A percentile compares a stretch with the other conserved stretches of the same genome.
These are phyloP conservation scores for Mycena albidolilacea DNA, from an alignment of 768 basidiomycete species.

Conservation along the genomic window DNA sequence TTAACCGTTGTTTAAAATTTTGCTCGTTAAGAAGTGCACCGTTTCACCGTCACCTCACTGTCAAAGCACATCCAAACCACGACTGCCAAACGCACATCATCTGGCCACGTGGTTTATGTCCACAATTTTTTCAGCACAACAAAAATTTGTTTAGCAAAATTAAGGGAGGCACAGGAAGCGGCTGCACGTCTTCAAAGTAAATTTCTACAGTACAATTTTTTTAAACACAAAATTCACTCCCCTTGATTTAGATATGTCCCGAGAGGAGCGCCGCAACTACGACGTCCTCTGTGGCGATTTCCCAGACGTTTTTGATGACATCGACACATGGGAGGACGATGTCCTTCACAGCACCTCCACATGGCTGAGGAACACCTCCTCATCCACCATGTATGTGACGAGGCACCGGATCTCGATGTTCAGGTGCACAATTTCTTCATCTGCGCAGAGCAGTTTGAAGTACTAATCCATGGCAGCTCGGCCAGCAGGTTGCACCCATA, in stretches of 20 bases:
- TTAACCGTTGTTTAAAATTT: no score
- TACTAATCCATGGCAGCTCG: no score
- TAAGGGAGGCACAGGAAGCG: neutral
- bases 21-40: no score
- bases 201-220: neutral
- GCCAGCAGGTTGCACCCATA: no score
- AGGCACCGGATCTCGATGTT: no score
- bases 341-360: constrained; percentile 10
- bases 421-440: no score
- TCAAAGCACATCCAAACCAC: neutral
- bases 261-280: neutral
- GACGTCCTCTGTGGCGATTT: neutral
- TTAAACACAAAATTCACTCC: neutral
- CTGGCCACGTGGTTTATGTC: neutral
- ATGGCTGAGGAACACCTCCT: no score
- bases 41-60: neutral
- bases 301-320: neutral
- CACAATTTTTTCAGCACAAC: neutral
- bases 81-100: neutral
- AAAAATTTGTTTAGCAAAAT: neutral
- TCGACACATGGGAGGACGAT: neutral
- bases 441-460: no score
- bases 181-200: neutral
- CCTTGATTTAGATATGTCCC: no score
- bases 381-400: no score